Percentiles rank a stretch among this genome's conserved stretches.
phyloP scores from a whole-genome alignment of 2,329 filamentous ascomycete species.

The Acrocalymma vagum region DNA sequence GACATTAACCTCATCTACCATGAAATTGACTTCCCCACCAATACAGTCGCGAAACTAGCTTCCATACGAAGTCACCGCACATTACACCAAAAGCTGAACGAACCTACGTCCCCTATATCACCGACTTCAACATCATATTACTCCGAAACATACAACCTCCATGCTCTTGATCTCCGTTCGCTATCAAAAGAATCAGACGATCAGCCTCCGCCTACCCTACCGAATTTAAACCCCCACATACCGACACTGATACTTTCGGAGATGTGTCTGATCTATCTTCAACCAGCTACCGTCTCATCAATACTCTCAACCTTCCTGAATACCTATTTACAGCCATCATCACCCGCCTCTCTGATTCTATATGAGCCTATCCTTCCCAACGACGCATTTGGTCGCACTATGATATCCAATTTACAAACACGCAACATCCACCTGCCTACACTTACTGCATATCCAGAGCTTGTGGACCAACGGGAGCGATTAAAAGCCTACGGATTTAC shows the following conservation, averaged over 20 bases:
- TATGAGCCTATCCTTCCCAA: slow-evolving; percentile 90
- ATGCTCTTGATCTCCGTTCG: slow-evolving; percentile 72
- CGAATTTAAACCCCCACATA: slow-evolving; percentile 61
- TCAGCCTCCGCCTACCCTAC: slow-evolving; percentile 37
- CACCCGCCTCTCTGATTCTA: slow-evolving; percentile 69
- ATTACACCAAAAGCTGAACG: slow-evolving; percentile 38
- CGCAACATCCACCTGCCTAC: slow-evolving; percentile 87
- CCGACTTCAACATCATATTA: slow-evolving; percentile 51
- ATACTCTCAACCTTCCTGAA: slow-evolving; percentile 62
- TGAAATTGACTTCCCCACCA: slow-evolving; percentile 87
- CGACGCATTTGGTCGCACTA: slow-evolving; percentile 88
- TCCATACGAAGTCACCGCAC: slow-evolving; percentile 45
- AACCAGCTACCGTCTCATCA: slow-evolving; percentile 67
- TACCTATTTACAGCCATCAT: slow-evolving; percentile 52
- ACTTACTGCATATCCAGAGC: slow-evolving; percentile 73
- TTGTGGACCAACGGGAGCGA: slow-evolving; percentile 73
- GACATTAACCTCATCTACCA: slow-evolving; percentile 74
- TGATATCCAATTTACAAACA: slow-evolving; percentile 87
- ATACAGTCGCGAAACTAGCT: slow-evolving; percentile 72
- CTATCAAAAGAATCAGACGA: slow-evolving; percentile 50
- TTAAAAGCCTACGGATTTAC: slow-evolving; percentile 73
- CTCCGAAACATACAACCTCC: slow-evolving; percentile 62
- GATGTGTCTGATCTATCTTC: slow-evolving; percentile 92
- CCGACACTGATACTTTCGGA: slow-evolving; percentile 92
- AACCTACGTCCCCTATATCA: slow-evolving; percentile 27